Conservation (phyloP, 176 grass and related monocot species). For the barley (Hordeum vulgare) region DNA sequence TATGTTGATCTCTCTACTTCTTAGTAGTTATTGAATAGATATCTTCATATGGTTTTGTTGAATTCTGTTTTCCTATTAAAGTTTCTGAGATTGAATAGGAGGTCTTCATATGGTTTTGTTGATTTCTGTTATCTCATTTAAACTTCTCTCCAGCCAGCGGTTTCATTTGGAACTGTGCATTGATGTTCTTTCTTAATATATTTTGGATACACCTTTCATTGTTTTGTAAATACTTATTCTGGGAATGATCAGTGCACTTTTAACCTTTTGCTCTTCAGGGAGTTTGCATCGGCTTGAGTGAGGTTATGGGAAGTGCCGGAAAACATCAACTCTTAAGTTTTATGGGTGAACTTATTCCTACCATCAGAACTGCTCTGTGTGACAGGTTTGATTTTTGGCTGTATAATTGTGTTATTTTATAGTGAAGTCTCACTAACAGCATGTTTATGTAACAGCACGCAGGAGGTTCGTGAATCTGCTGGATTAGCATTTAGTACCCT, state of each 20-base stretch:
- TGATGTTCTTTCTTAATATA: conserved; percentile 3
- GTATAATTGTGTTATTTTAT: conserved; percentile 22
- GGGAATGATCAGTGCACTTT: neutral
- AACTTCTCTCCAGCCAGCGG: neutral
- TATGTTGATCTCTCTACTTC: neutral
- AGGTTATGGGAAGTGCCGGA: conserved; percentile 95
- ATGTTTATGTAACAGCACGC: conserved; percentile 41
- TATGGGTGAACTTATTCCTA: conserved; percentile 93
- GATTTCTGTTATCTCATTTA: neutral
- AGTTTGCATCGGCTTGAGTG: conserved; percentile 98
- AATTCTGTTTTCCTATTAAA: neutral
- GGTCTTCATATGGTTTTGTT: neutral
- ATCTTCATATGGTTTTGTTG: neutral
- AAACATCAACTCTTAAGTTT: conserved; percentile 91
- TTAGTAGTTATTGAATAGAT: neutral
- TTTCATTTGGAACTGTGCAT: neutral
- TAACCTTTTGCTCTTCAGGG: conserved; percentile 49
- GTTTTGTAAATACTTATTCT: conserved; percentile 6
- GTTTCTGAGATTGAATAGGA: conserved; percentile 1
- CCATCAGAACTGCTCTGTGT: conserved; percentile 95
- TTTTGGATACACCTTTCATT: conserved; percentile 13
- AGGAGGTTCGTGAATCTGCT: conserved; percentile 98
- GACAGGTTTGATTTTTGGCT: conserved; percentile 69
- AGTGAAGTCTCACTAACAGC: conserved; percentile 12
- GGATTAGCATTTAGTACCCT: conserved; percentile 97